Conservation (phyloP, 2,329 filamentous ascomycete genomes). For the Sclerotiophoma versabilis region DNA sequence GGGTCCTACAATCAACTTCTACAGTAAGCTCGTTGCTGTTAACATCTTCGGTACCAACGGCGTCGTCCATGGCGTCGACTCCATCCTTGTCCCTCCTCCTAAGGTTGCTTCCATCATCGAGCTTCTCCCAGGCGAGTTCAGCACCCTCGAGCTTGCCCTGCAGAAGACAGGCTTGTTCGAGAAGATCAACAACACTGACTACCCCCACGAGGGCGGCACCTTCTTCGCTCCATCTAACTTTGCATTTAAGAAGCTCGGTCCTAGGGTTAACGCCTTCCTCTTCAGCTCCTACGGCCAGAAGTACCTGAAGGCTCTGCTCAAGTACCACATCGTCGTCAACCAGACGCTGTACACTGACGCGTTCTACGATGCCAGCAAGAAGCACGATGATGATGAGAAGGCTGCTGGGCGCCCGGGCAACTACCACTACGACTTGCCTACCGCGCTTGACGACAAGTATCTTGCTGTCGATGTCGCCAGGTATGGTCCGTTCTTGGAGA, state of each 20-base stretch:
- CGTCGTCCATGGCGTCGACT: slow-evolving; percentile 78
- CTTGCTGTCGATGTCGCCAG: slow-evolving; percentile 75
- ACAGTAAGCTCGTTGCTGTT: slow-evolving; percentile 71
- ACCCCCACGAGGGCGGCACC: slow-evolving; percentile 69
- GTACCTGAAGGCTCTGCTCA: slow-evolving; percentile 78
- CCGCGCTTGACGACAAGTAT: slow-evolving; percentile 70
- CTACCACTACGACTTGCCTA: slow-evolving; percentile 75
- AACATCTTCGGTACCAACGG: slow-evolving; percentile 81
- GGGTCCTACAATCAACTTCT: slow-evolving; percentile 78
- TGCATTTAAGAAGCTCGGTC: slow-evolving; percentile 79
- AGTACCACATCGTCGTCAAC: slow-evolving; percentile 79
- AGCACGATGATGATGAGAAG: slow-evolving; percentile 32
- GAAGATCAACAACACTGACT: slow-evolving; percentile 60
- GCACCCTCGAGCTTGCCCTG: slow-evolving; percentile 77
- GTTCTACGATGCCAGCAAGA: slow-evolving; percentile 65
- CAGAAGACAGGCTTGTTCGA: slow-evolving; percentile 75
- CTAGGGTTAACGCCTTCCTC: slow-evolving; percentile 79
- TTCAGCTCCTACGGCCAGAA: slow-evolving; percentile 78
- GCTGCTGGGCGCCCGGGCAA: slow-evolving; percentile 48
- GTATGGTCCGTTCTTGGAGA: slow-evolving; percentile 71
- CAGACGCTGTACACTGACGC: slow-evolving; percentile 84
- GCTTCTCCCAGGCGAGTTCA: slow-evolving; percentile 73
- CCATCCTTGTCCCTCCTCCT: slow-evolving; percentile 78
- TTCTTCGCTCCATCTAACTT: slow-evolving; percentile 82
- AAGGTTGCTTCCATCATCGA: slow-evolving; percentile 68